Percentiles rank a stretch among this genome's conserved stretches.
Conservation (phyloP, 257 asterid species). For the Echites panduratus region DNA sequence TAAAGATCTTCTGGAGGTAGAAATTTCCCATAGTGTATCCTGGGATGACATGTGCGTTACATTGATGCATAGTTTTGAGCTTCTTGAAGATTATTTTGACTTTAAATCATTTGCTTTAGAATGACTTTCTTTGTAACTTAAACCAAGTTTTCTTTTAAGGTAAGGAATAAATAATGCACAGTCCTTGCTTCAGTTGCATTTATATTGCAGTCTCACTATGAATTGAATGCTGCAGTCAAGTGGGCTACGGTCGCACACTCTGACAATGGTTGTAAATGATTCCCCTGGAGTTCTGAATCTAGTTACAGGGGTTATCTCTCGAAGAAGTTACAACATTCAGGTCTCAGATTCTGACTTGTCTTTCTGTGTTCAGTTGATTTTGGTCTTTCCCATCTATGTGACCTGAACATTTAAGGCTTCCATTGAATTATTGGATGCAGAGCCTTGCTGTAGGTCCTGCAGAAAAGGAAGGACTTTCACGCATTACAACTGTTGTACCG, state of each 20-base stretch:
- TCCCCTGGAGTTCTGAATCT: conserved; percentile 78
- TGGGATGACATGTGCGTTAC: background rate
- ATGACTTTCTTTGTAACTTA: background rate
- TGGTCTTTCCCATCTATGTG: background rate
- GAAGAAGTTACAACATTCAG: conserved; percentile 83
- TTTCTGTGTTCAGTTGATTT: background rate
- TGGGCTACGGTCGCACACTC: conserved; percentile 75
- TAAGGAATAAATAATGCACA: background rate
- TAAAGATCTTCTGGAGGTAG: background rate
- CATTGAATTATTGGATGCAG: conserved; percentile 37
- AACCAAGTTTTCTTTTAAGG: background rate
- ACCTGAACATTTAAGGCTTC: background rate
- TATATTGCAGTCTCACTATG: conserved; percentile 9
- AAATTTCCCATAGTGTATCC: background rate
- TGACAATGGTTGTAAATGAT: conserved; percentile 66
- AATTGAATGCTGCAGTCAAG: conserved; percentile 50
- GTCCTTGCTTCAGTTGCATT: background rate
- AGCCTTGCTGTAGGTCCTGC: conserved; percentile 94
- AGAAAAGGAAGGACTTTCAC: conserved; percentile 70
- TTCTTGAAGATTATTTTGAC: background rate
- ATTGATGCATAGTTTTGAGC: background rate
- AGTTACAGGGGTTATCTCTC: conserved; percentile 78
- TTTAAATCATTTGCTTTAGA: background rate
- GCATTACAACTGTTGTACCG: conserved; percentile 87
- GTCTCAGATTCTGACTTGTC: conserved; percentile 21